These are phyloP conservation scores for Xylaria sp. DNA, from an alignment of 2,329 filamentous ascomycete species.

Conservation along the genomic window DNA sequence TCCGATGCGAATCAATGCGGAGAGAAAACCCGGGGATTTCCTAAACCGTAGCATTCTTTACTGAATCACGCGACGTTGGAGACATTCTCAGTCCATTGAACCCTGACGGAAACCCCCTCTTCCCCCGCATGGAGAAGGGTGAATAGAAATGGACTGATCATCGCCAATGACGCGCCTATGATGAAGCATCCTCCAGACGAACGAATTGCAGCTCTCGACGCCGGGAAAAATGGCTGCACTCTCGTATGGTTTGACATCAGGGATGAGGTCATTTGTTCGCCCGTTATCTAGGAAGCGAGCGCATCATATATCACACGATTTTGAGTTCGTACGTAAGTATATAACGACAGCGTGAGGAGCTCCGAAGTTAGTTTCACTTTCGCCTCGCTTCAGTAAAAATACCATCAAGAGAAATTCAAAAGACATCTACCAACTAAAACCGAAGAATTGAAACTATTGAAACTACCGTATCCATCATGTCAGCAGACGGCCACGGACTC, in stretches of 20 bases:
- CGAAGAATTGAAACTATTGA: background rate
- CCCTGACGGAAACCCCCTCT: constrained; percentile 19
- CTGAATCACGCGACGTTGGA: background rate
- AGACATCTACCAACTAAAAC: constrained; percentile 8
- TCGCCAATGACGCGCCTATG: constrained; percentile 39
- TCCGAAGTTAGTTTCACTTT: background rate
- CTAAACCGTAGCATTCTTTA: background rate
- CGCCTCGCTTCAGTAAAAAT: background rate
- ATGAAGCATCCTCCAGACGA: constrained; percentile 14
- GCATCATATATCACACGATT: background rate
- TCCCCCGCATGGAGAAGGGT: constrained; percentile 31
- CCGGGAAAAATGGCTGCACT: background rate
- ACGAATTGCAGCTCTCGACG: constrained; percentile 31
- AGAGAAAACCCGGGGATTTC: background rate
- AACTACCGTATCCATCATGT: constrained; percentile 41
- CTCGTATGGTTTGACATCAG: constrained; percentile 35
- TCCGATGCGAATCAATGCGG: constrained; percentile 1
- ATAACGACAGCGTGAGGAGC: constrained; percentile 19
- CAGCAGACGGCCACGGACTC: constrained; percentile 46
- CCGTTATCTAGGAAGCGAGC: background rate
- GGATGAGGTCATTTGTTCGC: constrained; percentile 37
- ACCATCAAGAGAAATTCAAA: constrained; percentile 1
- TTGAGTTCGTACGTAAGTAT: constrained; percentile 13
- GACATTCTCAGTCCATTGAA: constrained; percentile 11
- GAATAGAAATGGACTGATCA: constrained; percentile 27